A percentile compares a stretch with the other conserved stretches of the same genome.
phyloP scores from a whole-genome alignment of 2,329 filamentous ascomycete genomes.

The Penicillium sp. region DNA sequence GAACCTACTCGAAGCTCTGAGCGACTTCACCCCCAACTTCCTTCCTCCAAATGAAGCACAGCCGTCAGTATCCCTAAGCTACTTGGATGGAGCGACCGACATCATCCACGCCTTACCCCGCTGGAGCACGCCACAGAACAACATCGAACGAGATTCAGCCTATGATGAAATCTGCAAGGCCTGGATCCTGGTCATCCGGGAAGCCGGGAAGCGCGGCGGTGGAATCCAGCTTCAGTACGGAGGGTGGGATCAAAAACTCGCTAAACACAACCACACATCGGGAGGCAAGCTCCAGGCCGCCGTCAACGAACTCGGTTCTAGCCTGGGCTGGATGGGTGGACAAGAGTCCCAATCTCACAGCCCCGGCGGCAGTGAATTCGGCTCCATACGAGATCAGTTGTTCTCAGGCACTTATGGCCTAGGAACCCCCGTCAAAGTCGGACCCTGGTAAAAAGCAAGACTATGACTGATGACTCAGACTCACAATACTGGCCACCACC shows the following conservation, averaged over 20 bases:
- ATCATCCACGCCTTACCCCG: slow-evolving; percentile 87
- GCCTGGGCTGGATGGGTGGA: slow-evolving; percentile 77
- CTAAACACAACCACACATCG: slow-evolving; percentile 85
- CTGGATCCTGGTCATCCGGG: slow-evolving; percentile 88
- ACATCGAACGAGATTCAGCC: slow-evolving; percentile 89
- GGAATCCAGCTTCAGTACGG: slow-evolving; percentile 88
- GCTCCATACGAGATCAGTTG: slow-evolving; percentile 60
- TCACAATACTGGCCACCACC: not conserved
- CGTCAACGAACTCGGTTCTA: slow-evolving; percentile 73
- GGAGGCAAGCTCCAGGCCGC: slow-evolving; percentile 80
- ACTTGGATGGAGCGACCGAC: slow-evolving; percentile 86
- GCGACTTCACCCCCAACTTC: slow-evolving; percentile 94
- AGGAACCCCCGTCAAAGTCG: slow-evolving; percentile 59
- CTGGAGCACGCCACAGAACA: slow-evolving; percentile 87
- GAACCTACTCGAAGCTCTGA: slow-evolving; percentile 83
- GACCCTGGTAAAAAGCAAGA: slow-evolving; percentile 51
- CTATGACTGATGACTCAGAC: slow-evolving; percentile 7
- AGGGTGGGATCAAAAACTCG: slow-evolving; percentile 87
- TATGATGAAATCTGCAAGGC: slow-evolving; percentile 96
- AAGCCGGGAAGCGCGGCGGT: slow-evolving; percentile 87
- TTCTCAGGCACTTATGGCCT: slow-evolving; percentile 61
- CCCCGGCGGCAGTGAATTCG: slow-evolving; percentile 44
- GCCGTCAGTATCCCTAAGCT: slow-evolving; percentile 79
- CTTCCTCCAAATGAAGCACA: slow-evolving; percentile 89
- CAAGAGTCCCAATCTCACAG: slow-evolving; percentile 32